Base-by-base conservation (phyloP, 129 eudicot genomes). In the Silybum marianum region DNA sequence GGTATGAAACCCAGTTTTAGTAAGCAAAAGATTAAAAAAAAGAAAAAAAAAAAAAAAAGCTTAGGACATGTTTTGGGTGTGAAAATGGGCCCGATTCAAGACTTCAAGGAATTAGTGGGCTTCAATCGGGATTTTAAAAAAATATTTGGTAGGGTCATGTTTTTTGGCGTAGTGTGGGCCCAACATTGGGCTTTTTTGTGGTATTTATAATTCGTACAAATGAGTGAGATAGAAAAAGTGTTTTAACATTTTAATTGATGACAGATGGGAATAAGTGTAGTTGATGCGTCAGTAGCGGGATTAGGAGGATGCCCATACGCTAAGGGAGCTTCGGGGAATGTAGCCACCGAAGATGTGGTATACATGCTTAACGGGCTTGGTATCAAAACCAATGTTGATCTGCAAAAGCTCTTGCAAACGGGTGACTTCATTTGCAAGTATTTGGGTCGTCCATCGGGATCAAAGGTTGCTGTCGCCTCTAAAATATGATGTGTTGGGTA, bases 231-330 rank as follows among this genome's bases (percentile, higher is more conserved):
- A 12, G n/a, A n/a, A n/a, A n/a, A 38, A 7, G 19, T 23, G 4
- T 32, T 11, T 23, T 66, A 16, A 9, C 51, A n/a, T 75, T 40
- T 40, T 40, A 19, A 40, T 71, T 14, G 14, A 36, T 60, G 69
- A 85, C 88, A 95, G 99, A 90, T 95, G 99, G 99, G 99, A 69
- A 95, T 95, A 63, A 95, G 94, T 86, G 82, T 84, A 3, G 93
- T 95, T 75, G 99, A 95, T 78, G 91, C 97, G 67, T 95, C 99
- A 4, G 81, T 93, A 19, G 90, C 97, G 28, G 99, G 97, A 78
- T 84, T 95, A 39, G 99, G 99, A 72, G 99, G 99, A 25, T 92
- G 97, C 84, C 99, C 99, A 5, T 95, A 95, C 81, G 99, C 97
- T 21, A 92, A 92, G 72, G 99, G 99, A 69, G 99, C 99, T 83